A percentile compares a stretch with the other conserved stretches of the same genome.
phyloP scores from a whole-genome alignment of 208 protist genomes.

The Wallacemonas sp. region DNA sequence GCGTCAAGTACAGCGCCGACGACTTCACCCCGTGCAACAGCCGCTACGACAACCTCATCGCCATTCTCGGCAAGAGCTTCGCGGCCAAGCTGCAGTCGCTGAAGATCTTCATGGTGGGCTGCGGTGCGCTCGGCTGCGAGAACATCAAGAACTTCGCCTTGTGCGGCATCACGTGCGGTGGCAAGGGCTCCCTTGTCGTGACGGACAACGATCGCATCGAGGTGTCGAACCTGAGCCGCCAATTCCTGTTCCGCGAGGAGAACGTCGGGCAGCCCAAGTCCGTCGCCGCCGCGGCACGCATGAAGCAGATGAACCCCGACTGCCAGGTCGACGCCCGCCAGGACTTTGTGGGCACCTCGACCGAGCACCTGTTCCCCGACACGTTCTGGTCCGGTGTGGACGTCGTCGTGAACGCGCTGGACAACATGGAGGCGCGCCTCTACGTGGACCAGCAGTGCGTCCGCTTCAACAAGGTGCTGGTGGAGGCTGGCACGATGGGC shows the following conservation, averaged over 20 bases:
- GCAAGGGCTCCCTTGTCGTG: constrained; percentile 86
- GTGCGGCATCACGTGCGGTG: constrained; percentile 95
- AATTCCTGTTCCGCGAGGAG: constrained; percentile 99
- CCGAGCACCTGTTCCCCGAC: constrained; percentile 96
- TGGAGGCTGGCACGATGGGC: constrained; percentile 99
- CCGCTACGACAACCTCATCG: constrained; percentile 79
- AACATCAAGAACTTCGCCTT: constrained; percentile 99
- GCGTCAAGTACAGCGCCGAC: constrained; percentile 33
- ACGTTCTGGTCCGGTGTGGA: constrained; percentile 96
- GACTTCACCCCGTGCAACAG: constrained; percentile 50
- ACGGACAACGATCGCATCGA: constrained; percentile 99
- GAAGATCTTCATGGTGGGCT: constrained; percentile 96
- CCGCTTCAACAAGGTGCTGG: constrained; percentile 95
- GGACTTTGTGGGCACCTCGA: constrained; percentile 94
- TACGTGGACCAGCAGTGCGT: constrained; percentile 97
- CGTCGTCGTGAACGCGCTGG: constrained; percentile 98
- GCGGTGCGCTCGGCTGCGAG: constrained; percentile 99
- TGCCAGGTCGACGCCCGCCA: constrained; percentile 78
- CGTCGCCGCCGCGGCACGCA: constrained; percentile 88
- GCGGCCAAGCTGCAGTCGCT: constrained; percentile 61
- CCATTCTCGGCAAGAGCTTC: constrained; percentile 80
- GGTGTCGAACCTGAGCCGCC: constrained; percentile 98
- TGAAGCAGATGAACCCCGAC: constrained; percentile 95
- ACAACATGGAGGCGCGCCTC: constrained; percentile 98
- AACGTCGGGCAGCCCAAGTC: constrained; percentile 98